phyloP scores from a whole-genome alignment of 208 protist species.

The Wallacemonas sp. region DNA sequence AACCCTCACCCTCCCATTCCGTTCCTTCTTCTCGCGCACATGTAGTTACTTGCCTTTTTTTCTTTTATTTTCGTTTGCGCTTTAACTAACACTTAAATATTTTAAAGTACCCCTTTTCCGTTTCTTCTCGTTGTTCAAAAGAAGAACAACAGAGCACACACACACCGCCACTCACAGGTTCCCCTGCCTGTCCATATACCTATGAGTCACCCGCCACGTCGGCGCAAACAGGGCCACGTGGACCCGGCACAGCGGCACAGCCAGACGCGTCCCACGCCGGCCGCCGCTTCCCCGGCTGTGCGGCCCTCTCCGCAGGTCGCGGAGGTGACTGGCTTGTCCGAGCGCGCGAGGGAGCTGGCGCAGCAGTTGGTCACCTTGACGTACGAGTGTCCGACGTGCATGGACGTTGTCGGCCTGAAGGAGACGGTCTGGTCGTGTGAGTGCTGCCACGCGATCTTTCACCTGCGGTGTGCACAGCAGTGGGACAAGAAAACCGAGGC shows the following conservation, averaged over 20 bases:
- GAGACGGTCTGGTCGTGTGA: conserved; percentile 59
- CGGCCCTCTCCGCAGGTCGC: not conserved
- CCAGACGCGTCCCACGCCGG: too few species aligned
- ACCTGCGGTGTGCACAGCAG: conserved; percentile 68
- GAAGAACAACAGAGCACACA: too few species aligned
- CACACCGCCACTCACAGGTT: too few species aligned
- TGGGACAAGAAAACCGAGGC: conserved; percentile 42
- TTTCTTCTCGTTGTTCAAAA: too few species aligned
- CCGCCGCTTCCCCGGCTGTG: not conserved
- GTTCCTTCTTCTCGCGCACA: not conserved
- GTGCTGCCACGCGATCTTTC: conserved; percentile 67
- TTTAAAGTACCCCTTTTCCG: too few species aligned
- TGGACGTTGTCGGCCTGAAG: conserved; percentile 54
- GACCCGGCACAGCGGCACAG: too few species aligned
- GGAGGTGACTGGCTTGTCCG: conserved; percentile 9
- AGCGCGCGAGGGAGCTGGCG: conserved; percentile 34
- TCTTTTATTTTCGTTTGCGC: not conserved
- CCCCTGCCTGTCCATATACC: too few species aligned
- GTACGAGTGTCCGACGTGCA: conserved; percentile 75
- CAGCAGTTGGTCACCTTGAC: conserved; percentile 40
- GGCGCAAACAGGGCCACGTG: too few species aligned
- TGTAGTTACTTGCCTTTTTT: not conserved
- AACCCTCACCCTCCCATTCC: not conserved
- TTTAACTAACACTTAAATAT: too few species aligned
- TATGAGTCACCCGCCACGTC: too few species aligned